phyloP scores from a whole-genome alignment of 2,329 filamentous ascomycete species.

The Bipolaris oryzae region DNA sequence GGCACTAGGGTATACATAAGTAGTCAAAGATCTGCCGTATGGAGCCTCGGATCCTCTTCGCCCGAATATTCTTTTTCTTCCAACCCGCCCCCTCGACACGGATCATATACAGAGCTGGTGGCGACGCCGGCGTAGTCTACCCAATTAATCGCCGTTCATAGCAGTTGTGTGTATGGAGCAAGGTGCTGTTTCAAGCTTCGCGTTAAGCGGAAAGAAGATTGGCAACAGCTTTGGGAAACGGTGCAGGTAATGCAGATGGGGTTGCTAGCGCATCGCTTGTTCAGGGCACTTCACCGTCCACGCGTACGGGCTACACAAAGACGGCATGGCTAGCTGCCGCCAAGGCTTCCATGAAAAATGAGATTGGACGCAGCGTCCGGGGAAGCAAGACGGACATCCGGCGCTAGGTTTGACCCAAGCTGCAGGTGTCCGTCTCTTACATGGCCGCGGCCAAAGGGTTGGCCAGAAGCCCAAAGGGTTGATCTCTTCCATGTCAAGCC shows the following conservation, averaged over 20 bases:
- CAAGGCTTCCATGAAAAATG: background rate
- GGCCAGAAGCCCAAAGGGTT: background rate
- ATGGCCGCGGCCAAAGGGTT: background rate
- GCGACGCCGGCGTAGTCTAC: background rate
- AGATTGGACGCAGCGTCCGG: background rate
- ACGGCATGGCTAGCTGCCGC: background rate
- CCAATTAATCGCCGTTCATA: background rate
- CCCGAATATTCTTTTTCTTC: background rate
- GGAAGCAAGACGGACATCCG: background rate
- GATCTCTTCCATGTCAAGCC: background rate
- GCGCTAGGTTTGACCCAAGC: background rate
- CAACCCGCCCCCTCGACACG: background rate
- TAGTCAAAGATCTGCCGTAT: no score
- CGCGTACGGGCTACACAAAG: background rate
- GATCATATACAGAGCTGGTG: background rate
- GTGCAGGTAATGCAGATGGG: background rate
- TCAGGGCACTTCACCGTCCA: background rate
- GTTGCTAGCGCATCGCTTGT: background rate
- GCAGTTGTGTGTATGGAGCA: background rate
- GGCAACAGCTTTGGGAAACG: background rate
- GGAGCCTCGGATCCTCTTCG: background rate
- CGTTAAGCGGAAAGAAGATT: background rate
- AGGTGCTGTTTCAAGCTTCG: background rate
- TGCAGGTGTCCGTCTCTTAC: background rate
- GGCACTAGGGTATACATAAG: no score